Evolutionary conservation across 164 flowering plant species (phyloP).

Genomic region (Vitis vinifera): DNA sequence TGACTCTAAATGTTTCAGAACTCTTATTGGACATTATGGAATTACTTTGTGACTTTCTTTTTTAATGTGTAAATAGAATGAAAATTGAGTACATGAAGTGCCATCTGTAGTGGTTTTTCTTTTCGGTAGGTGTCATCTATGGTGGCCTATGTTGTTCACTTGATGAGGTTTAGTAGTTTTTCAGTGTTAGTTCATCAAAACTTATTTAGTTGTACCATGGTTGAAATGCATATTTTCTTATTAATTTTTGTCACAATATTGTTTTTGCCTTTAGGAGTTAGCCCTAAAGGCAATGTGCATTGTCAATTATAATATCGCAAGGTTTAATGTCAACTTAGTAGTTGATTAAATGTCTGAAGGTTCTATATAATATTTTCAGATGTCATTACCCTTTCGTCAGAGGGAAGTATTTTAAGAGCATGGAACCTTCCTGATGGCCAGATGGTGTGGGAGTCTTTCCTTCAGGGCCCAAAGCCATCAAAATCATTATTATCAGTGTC

Average conservation of each 20-base stretch:
- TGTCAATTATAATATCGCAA: not conserved
- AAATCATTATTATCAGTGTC: slow-evolving; percentile 57
- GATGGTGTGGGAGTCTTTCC: slow-evolving; percentile 93
- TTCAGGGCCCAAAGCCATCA: slow-evolving; percentile 65
- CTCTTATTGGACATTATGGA: too few species aligned
- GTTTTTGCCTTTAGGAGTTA: not conserved
- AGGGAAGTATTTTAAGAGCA: slow-evolving; percentile 79
- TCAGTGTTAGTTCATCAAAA: not conserved
- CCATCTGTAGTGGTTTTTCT: too few species aligned
- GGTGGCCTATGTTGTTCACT: not conserved
- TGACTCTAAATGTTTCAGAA: too few species aligned
- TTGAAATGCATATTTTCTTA: not conserved
- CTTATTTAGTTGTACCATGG: not conserved
- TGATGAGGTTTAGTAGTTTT: not conserved
- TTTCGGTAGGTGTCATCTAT: not conserved
- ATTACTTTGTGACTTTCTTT: too few species aligned
- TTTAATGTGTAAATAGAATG: too few species aligned
- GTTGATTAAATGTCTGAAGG: not conserved
- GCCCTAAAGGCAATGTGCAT: not conserved
- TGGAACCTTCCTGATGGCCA: slow-evolving; percentile 99
- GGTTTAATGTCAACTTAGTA: not conserved
- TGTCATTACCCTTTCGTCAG: slow-evolving; percentile 82
- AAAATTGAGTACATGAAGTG: too few species aligned
- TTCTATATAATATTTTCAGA: slow-evolving; percentile 44
- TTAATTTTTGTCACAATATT: not conserved